phyloP scores from a whole-genome alignment of 352 stramenopile species.

The Phytophthora quininea region DNA sequence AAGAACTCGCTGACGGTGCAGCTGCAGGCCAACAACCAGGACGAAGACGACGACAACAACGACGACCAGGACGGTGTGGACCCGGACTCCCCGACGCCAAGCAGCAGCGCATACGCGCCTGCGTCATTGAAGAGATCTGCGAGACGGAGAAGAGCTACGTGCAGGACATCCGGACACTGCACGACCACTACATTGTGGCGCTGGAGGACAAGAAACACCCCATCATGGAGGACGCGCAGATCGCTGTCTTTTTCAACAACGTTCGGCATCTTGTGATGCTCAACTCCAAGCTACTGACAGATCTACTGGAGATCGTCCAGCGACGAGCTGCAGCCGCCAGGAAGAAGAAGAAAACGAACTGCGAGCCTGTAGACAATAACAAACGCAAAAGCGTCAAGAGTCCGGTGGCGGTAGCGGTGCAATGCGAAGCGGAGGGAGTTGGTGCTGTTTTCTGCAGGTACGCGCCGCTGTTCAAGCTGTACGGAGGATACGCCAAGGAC shows the following conservation, averaged over 20 bases:
- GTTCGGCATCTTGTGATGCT: conserved; percentile 82
- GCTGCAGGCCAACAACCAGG: conserved; percentile 29
- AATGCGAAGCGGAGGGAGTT: conserved; percentile 47
- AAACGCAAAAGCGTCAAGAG: conserved; percentile 39
- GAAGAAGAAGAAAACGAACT: conserved; percentile 14
- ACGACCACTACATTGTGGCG: conserved; percentile 83
- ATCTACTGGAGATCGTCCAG: conserved; percentile 65
- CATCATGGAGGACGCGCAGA: conserved; percentile 85
- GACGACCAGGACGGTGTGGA: conserved; percentile 31
- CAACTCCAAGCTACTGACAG: conserved; percentile 83
- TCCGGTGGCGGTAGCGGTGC: conserved; percentile 36
- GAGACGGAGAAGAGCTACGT: conserved; percentile 82
- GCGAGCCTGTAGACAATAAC: background rate
- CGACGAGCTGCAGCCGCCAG: conserved; percentile 20
- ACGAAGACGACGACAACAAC: conserved; percentile 25
- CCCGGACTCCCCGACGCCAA: conserved; percentile 27
- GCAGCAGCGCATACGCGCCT: conserved; percentile 33
- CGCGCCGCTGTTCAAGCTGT: conserved; percentile 82
- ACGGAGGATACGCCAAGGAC: conserved; percentile 84
- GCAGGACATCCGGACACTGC: conserved; percentile 69
- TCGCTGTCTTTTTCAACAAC: conserved; percentile 90
- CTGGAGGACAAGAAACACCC: conserved; percentile 79
- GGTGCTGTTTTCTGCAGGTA: conserved; percentile 85
- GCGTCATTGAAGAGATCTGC: conserved; percentile 85
- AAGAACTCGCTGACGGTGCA: conserved; percentile 31